A percentile compares a stretch with the other conserved stretches of the same genome.
phyloP scores from a whole-genome alignment of 768 basidiomycete species.

The Macrolepiota albuminosa region DNA sequence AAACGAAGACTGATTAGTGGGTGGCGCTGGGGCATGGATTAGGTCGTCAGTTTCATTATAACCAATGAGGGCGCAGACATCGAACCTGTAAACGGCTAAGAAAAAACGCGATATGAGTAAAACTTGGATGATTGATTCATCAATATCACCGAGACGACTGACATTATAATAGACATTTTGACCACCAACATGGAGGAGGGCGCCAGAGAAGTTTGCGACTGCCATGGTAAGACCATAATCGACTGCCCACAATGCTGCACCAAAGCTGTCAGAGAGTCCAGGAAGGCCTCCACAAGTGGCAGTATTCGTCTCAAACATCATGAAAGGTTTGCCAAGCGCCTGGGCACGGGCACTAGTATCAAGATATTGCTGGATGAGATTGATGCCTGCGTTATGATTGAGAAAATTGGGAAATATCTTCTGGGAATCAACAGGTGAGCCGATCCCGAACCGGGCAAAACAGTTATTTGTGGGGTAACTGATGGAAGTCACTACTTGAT shows the following conservation, averaged over 20 bases:
- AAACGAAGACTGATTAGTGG: conserved; percentile 49
- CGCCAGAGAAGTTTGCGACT: conserved; percentile 50
- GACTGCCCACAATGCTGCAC: conserved; percentile 60
- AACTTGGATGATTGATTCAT: not conserved
- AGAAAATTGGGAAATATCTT: conserved; percentile 51
- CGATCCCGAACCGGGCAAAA: conserved; percentile 43
- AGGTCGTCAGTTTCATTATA: not conserved
- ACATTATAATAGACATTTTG: conserved; percentile 68
- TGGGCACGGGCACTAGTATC: conserved; percentile 43
- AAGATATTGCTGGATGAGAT: conserved; percentile 47
- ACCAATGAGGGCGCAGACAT: not conserved
- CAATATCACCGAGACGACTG: conserved; percentile 17
- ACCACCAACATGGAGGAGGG: conserved; percentile 58
- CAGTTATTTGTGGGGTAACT: conserved; percentile 62
- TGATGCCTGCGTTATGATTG: conserved; percentile 48
- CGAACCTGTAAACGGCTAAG: conserved; percentile 54
- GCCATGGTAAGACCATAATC: conserved; percentile 65
- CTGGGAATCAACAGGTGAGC: conserved; percentile 37
- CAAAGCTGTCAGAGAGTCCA: conserved; percentile 59
- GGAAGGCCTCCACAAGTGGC: conserved; percentile 67
- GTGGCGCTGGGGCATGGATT: conserved; percentile 27
- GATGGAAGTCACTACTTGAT: not conserved
- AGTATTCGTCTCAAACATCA: conserved; percentile 72
- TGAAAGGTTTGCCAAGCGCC: conserved; percentile 39
- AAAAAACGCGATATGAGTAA: conserved; percentile 25